Percentiles rank a stretch among this genome's conserved stretches.
Conservation (phyloP, 2,329 filamentous ascomycete genomes). For the Lecanicillium sp. region DNA sequence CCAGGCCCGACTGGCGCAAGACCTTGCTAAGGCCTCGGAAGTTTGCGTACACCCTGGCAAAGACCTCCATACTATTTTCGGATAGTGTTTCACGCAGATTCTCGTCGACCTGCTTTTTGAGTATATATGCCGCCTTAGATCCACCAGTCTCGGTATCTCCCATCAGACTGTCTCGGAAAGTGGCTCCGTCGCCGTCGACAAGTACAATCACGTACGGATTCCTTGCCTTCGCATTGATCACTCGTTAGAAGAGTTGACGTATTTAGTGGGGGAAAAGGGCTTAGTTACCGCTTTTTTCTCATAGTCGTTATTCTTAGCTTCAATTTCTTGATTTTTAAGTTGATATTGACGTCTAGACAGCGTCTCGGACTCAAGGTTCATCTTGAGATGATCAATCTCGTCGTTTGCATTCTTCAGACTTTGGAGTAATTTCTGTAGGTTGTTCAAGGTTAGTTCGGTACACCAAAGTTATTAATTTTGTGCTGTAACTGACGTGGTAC, state of each 20-base stretch:
- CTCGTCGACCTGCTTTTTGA: neutral
- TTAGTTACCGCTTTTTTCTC: neutral
- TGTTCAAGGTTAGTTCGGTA: neutral
- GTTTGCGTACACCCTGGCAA: neutral
- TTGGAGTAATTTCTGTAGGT: neutral
- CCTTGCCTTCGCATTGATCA: neutral
- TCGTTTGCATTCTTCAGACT: neutral
- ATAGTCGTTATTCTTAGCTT: neutral
- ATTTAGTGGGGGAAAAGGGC: neutral
- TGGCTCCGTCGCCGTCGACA: neutral
- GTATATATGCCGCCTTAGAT: neutral
- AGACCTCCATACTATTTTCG: neutral
- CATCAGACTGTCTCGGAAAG: neutral
- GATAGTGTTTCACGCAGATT: neutral
- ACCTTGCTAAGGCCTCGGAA: neutral
- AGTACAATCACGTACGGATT: neutral
- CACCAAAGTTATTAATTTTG: neutral
- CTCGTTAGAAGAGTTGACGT: neutral
- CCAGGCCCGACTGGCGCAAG: neutral
- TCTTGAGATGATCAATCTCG: neutral
- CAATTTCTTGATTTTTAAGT: neutral
- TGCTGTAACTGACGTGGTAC: neutral
- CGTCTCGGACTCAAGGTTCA: neutral
- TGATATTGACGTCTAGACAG: neutral
- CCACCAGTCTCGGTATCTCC: neutral